Percentiles rank a stretch among this genome's conserved stretches.
These are phyloP conservation scores for Neurospora sp. DNA, from an alignment of 2,329 filamentous ascomycete genomes.

Conservation along the genomic window DNA sequence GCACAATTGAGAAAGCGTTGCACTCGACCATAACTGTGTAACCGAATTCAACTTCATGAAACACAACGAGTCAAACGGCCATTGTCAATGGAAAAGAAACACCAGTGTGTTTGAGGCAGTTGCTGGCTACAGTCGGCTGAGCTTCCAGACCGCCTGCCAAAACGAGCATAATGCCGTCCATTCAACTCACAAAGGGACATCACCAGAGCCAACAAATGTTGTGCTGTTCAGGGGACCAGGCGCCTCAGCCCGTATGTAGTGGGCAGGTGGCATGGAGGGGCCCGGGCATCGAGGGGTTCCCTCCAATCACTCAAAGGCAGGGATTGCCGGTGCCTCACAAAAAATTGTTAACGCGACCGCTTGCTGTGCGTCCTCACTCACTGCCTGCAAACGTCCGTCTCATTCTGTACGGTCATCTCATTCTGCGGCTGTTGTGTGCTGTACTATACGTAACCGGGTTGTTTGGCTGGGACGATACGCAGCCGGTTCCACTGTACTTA, in stretches of 20 bases:
- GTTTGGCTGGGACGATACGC: background rate
- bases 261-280: background rate
- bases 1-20: background rate
- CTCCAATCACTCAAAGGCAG: background rate
- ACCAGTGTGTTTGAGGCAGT: background rate
- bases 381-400: background rate
- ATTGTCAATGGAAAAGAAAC: background rate
- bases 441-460: constrained; percentile 12
- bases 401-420: background rate
- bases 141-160: background rate
- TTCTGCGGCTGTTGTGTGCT: constrained; percentile 3
- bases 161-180: background rate
- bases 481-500: constrained; percentile 12
- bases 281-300: background rate
- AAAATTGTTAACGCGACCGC: background rate
- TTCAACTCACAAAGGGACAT: background rate
- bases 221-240: background rate
- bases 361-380: background rate
- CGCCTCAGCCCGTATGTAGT: background rate
- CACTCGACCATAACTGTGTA: background rate
- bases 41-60: background rate
- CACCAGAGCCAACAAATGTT: background rate
- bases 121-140: background rate
- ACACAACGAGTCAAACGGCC: background rate
- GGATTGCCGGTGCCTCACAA: background rate